Evolutionary conservation across 176 grass and related monocot species (phyloP).

Genomic region (Zea luxurians): DNA sequence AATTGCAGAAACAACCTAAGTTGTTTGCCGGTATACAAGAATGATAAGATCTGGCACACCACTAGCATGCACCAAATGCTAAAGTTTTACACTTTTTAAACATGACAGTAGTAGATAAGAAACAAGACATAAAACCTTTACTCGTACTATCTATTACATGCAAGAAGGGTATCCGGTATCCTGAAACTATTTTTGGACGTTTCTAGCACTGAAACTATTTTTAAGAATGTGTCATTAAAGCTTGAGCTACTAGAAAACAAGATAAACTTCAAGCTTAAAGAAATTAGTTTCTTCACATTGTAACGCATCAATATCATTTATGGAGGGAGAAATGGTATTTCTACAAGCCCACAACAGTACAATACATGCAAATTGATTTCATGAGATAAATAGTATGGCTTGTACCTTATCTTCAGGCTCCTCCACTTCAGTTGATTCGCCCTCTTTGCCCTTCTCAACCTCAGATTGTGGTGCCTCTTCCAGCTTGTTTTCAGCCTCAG

Average conservation of each 20-base stretch:
- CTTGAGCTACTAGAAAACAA: neutral
- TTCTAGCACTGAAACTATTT: neutral
- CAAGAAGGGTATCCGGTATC: neutral
- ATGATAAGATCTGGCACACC: neutral
- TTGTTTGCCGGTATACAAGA: neutral
- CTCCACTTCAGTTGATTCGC: slow-evolving; percentile 35
- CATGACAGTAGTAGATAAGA: neutral
- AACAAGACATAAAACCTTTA: neutral
- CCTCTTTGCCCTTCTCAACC: slow-evolving; percentile 46
- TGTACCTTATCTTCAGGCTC: slow-evolving; percentile 71
- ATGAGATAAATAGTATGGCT: neutral
- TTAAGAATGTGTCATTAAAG: neutral
- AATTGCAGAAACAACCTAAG: neutral
- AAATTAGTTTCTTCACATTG: neutral
- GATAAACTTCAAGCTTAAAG: neutral
- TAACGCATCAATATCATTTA: neutral
- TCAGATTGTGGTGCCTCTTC: slow-evolving; percentile 33
- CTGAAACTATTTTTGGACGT: neutral
- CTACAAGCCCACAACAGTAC: neutral
- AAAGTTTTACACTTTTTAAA: neutral
- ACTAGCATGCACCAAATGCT: neutral
- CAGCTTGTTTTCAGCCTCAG: slow-evolving; percentile 51
- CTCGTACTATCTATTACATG: neutral
- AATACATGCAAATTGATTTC: neutral
- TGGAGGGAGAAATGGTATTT: neutral